Evolutionary conservation across 768 basidiomycete species (phyloP).

Genomic region (Pulveroboletus frians): DNA sequence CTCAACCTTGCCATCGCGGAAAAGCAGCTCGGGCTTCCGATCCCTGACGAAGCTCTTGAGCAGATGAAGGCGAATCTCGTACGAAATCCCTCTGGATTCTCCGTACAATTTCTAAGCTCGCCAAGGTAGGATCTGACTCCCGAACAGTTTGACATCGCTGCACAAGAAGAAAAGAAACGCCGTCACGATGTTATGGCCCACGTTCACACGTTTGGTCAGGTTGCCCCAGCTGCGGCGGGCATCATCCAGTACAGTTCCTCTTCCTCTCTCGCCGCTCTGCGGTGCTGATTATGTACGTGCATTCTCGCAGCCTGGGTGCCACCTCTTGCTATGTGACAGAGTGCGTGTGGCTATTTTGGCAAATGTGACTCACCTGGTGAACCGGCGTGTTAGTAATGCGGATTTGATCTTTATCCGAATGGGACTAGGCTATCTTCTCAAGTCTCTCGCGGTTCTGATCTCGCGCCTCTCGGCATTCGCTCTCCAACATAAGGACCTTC

Average conservation of each 20-base stretch:
- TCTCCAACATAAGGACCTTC: conserved; percentile 76
- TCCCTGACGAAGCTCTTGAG: conserved; percentile 84
- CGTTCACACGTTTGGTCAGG: conserved; percentile 92
- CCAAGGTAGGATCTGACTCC: conserved; percentile 67
- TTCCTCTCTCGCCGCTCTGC: conserved; percentile 6
- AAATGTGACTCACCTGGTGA: conserved; percentile 9
- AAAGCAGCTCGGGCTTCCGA: conserved; percentile 88
- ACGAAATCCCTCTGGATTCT: neutral
- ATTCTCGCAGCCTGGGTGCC: conserved; percentile 67
- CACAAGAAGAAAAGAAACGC: conserved; percentile 92
- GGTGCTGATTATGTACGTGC: conserved; percentile 8
- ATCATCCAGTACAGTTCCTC: conserved; percentile 76
- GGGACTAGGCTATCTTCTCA: conserved; percentile 77
- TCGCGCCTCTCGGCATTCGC: conserved; percentile 85
- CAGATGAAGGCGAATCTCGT: conserved; percentile 96
- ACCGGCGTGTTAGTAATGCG: conserved; percentile 67
- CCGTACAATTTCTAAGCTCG: conserved; percentile 3
- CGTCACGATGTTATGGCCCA: conserved; percentile 99
- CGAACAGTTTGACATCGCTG: conserved; percentile 88
- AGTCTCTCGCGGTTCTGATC: conserved; percentile 86
- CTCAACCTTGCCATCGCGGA: conserved; percentile 94
- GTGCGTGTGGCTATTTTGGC: conserved; percentile 41
- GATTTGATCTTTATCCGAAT: conserved; percentile 95
- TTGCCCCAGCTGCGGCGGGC: conserved; percentile 91
- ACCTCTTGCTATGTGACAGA: conserved; percentile 99